Base-by-base conservation (phyloP, 331 rosid genomes). In the Acacia concinna region DNA sequence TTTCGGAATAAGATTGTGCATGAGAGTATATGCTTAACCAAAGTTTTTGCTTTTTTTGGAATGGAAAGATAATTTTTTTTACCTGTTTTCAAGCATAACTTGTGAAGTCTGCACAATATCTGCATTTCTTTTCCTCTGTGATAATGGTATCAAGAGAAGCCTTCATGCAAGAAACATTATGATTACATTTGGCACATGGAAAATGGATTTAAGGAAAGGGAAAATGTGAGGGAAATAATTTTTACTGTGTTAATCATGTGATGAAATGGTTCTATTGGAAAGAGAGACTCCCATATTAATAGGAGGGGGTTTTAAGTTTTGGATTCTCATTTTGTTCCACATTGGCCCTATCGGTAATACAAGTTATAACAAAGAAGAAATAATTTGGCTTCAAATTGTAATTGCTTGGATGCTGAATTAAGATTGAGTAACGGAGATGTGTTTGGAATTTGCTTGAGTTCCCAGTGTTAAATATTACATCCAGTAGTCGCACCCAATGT, bases 381-480 rank as follows among this genome's bases (percentile, higher is more conserved):
- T 17, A 35, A 6, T 51, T 11, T 14, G 30, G 34, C 23, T 27
- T 31, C 13, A 37, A 37, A 34, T 44, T 31, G 30, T 17, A 62
- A 15, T 31, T 31, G 59, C 30, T 44, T n/a, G 0, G 18, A 20
- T 38, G 17, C 74, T 15, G 23, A 28, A 23, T 49, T 23, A 49
- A 65, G 74, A 14, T 78, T 77, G 34, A 75, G 49, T 74, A 73
- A 4, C 1, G 64, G 67, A 68, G 17, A 37, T 43, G 78, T 25
- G 72, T 46, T 60, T 23, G 40, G 54, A 49, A 25, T 64, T 66
- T 71, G 62, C 41, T 70, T 70, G 49, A 51, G 57, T 75, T 49
- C 30, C 68, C 62, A 78, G 25, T 25, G 59, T 80, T 66, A 74
- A 35, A 15, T 47, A n/a, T 34, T 67, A 35, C 5, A 23, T 73